These are phyloP conservation scores for Moesziomyces aphidis DNA, from an alignment of 1,284 basidiomycete genomes.

Conservation along the genomic window DNA sequence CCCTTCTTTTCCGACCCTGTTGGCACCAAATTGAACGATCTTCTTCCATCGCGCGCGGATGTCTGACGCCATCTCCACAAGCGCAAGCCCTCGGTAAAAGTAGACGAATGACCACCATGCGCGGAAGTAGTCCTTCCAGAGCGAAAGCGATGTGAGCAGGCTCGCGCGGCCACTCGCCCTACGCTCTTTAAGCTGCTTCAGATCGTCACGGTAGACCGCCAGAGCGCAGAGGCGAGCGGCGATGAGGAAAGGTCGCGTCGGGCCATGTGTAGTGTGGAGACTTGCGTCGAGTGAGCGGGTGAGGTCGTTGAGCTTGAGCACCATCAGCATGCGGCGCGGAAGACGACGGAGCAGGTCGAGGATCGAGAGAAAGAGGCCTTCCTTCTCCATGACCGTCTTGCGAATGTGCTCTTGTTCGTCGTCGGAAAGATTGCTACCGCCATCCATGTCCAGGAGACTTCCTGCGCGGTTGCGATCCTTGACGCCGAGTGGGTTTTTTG, in stretches of 20 bases:
- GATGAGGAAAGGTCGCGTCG: conserved; percentile 77
- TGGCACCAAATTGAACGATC: conserved; percentile 44
- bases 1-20: conserved; percentile 31
- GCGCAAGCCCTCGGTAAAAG: conserved; percentile 62
- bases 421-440: conserved; percentile 47
- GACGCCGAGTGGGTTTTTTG: conserved; percentile 61
- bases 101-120: conserved; percentile 59
- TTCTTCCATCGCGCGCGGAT: conserved; percentile 43
- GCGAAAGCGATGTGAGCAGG: conserved; percentile 23
- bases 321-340: conserved; percentile 67
- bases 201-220: conserved; percentile 85
- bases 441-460: conserved; percentile 61
- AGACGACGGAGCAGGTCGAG: conserved; percentile 62
- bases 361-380: conserved; percentile 63
- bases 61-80: conserved; percentile 62
- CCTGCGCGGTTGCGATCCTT: conserved; percentile 54
- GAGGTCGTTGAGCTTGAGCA: conserved; percentile 67
- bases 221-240: conserved; percentile 88
- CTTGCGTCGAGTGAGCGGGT: conserved; percentile 72
- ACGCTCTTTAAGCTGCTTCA: conserved; percentile 68
- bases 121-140: conserved; percentile 72
- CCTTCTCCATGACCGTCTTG: conserved; percentile 67
- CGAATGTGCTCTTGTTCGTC: conserved; percentile 67
- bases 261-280: conserved; percentile 72
- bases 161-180: conserved; percentile 30